Evolutionary conservation across 495 filamentous ascomycete species (phyloP).

Genomic region (Filosporella fistucella): DNA sequence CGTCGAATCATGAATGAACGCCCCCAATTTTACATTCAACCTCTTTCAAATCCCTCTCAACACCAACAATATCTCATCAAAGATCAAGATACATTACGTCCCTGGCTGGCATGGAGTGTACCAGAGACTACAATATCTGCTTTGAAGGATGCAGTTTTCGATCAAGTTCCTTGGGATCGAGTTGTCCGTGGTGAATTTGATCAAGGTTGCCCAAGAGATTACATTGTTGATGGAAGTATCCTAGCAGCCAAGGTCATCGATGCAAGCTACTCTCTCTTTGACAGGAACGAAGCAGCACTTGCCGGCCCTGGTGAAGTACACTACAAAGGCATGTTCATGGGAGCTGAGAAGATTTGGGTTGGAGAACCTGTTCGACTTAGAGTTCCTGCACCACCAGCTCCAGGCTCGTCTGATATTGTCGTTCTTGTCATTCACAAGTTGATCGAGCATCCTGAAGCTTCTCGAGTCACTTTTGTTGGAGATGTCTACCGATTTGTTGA

Average conservation of each 20-base stretch:
- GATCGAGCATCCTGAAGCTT: conserved; percentile 20
- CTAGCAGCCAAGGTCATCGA: conserved; percentile 55
- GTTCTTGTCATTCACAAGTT: conserved; percentile 46
- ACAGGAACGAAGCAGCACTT: conserved; percentile 34
- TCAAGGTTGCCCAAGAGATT: conserved; percentile 28
- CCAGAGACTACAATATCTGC: conserved; percentile 31
- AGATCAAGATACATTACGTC: conserved; percentile 39
- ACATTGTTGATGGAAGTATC: conserved; percentile 57
- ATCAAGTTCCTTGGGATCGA: conserved; percentile 47
- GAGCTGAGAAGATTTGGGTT: conserved; percentile 58
- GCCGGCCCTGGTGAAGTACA: conserved; percentile 7
- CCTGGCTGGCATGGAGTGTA: conserved; percentile 61
- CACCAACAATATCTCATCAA: conserved; percentile 33
- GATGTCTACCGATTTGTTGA: conserved; percentile 43
- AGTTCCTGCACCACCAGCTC: conserved; percentile 1
- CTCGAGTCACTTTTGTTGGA: conserved; percentile 28
- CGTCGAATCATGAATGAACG: conserved; percentile 23
- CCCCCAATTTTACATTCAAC: conserved; percentile 42
- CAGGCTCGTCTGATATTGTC: conserved; percentile 18
- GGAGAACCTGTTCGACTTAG: conserved; percentile 50
- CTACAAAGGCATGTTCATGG: conserved; percentile 57
- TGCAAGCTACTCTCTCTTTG: conserved; percentile 48
- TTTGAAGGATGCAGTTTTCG: conserved; percentile 33
- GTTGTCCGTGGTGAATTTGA: conserved; percentile 35
- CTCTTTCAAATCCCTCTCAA: conserved; percentile 43